These are phyloP conservation scores for Neckera pumila DNA, from an alignment of 225 moss, liverwort and hornwort genomes.

Conservation along the genomic window DNA sequence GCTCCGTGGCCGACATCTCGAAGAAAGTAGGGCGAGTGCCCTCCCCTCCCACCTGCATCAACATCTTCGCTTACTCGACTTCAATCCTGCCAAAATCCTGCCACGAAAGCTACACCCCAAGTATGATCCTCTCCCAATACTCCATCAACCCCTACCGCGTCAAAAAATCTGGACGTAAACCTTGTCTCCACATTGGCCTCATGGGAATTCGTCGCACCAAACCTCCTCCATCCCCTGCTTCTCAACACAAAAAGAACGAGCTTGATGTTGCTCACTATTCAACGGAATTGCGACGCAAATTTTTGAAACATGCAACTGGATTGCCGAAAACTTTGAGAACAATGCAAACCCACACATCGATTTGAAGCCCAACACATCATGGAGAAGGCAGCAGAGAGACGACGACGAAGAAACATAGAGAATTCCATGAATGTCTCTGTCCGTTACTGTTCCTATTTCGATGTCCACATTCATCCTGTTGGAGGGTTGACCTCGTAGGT, in stretches of 20 bases:
- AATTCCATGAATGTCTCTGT: neutral
- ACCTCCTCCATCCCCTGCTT: neutral
- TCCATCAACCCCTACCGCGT: neutral
- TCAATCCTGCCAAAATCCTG: neutral
- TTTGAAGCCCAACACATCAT: neutral
- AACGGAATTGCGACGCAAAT: neutral
- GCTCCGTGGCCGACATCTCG: slow-evolving; percentile 97
- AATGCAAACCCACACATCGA: neutral
- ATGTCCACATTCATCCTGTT: neutral
- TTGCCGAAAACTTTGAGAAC: neutral
- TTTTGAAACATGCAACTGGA: too few species aligned
- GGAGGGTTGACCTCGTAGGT: too few species aligned
- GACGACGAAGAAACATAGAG: neutral
- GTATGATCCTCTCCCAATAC: neutral
- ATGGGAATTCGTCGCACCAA: neutral
- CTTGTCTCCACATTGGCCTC: neutral
- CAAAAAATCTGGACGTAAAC: neutral
- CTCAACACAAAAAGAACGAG: neutral
- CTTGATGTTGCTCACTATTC: neutral
- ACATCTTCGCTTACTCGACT: slow-evolving; percentile 37
- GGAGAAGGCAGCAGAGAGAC: neutral
- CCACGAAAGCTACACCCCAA: neutral
- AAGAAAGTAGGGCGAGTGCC: slow-evolving; percentile 97
- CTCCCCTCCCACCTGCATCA: slow-evolving; percentile 99
- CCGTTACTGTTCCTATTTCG: neutral